Conservation (phyloP, 1,139 yeast genomes). For the Geotrichum bryndzae region DNA sequence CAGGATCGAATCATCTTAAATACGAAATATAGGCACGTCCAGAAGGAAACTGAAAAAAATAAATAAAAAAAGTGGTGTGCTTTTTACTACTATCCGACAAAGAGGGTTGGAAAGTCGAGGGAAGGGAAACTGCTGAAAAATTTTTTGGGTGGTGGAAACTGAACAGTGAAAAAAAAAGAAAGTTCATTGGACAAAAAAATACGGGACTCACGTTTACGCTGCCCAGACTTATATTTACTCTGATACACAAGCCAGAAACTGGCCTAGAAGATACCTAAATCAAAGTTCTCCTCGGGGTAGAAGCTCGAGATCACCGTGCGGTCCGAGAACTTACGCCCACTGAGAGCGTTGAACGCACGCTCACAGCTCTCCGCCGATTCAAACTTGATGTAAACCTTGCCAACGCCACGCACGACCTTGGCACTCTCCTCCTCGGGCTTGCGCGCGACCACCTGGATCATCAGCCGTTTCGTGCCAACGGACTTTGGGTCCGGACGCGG, state of each 20-base stretch:
- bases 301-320: slow-evolving; percentile 65
- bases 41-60: background rate
- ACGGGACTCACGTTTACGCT: background rate
- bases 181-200: background rate
- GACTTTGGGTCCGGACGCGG: slow-evolving; percentile 58
- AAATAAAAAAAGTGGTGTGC: background rate
- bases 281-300: slow-evolving; percentile 49
- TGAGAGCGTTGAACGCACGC: slow-evolving; percentile 54
- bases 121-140: background rate
- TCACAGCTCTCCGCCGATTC: slow-evolving; percentile 47
- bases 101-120: background rate
- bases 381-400: slow-evolving; percentile 67
- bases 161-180: background rate
- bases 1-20: background rate
- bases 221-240: background rate
- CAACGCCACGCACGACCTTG: slow-evolving; percentile 51
- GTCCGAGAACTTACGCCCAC: slow-evolving; percentile 65
- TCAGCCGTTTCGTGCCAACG: slow-evolving; percentile 25
- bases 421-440: background rate
- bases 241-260: background rate
- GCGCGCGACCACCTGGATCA: slow-evolving; percentile 30
- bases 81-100: background rate
- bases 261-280: slow-evolving; percentile 30
- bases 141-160: background rate
- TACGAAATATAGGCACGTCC: background rate